Base-by-base conservation (phyloP, 306 rosid species). In the Inga laurina region DNA sequence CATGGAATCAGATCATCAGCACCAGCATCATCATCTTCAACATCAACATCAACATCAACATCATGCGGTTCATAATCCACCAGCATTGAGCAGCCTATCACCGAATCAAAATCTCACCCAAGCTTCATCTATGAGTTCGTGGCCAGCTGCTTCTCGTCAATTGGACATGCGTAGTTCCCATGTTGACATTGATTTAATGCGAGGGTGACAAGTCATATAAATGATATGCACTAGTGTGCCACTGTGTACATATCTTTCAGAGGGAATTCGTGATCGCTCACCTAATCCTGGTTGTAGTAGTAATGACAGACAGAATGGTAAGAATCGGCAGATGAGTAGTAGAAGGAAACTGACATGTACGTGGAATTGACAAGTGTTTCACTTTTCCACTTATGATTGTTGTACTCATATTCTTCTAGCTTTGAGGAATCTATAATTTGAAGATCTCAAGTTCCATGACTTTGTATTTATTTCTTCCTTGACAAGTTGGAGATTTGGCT, bases 141-240 rank as follows among this genome's bases (percentile, higher is more conserved):
- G 99, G 99, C 91, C 95, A 4, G 80, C 91, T 21, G 81, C 91
- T 3, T 85, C 97, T 14, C 94, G 91, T 59, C 74, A 88, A 0
- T 35, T 90, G 93, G 98, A 96, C 67, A 93, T 96, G 93, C 97
- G 93, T 43, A 92, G 89, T 44, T 86, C 93, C 51, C 98, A 94
- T 77, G 88, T 88, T 0, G 99, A 91, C 94, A 97, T 97, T 49
- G 97, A 97, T 89, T 88, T 97, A 90, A 94, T 92, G 98, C 97
- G 98, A 10, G 98, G 98, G 82, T 94, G 88, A 91, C 84, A 14
- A 62, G 57, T 76, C 48, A 24, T 74, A 62, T 75, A 59, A 39
- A 83, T 59, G 66, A 83, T 61, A 70, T 65, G n/a, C 16, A 51
- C 35, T 79, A 80, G 84, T 74, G 34, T 70, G 27, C 52, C 10